A percentile compares a stretch with the other conserved stretches of the same genome.
These are phyloP conservation scores for Anethum foeniculum DNA, from an alignment of 140 eudicot species.

Conservation along the genomic window DNA sequence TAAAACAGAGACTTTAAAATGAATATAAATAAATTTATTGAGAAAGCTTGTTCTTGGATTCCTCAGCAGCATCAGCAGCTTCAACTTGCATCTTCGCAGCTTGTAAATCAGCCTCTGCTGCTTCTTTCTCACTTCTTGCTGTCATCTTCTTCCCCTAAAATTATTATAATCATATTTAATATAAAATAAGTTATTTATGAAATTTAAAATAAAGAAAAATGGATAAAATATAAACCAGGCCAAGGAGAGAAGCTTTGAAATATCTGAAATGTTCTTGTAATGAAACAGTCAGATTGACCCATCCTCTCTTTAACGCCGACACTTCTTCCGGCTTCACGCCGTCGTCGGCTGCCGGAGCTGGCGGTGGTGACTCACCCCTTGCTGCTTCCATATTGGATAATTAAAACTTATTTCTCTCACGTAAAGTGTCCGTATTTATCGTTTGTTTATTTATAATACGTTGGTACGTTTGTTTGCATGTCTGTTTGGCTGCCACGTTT, in stretches of 20 bases:
- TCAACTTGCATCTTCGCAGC: slow-evolving; percentile 31
- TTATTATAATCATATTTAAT: no score
- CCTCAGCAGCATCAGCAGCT: slow-evolving; percentile 36
- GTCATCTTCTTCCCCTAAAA: slow-evolving; percentile 16
- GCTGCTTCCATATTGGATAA: background rate
- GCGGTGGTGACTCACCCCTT: background rate
- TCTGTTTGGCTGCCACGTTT: background rate
- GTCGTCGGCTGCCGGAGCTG: slow-evolving; percentile 1
- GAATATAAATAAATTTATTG: background rate
- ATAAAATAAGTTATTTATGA: no score
- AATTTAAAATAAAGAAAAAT: background rate
- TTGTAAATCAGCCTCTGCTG: slow-evolving; percentile 30
- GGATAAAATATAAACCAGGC: background rate
- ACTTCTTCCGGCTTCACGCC: background rate
- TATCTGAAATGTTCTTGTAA: background rate
- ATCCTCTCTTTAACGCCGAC: background rate
- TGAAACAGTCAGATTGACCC: background rate
- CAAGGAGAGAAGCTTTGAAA: background rate
- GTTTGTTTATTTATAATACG: background rate
- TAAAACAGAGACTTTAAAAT: background rate
- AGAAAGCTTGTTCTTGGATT: slow-evolving; percentile 9
- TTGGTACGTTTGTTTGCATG: background rate
- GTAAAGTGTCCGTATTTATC: background rate
- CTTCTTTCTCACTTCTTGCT: slow-evolving; percentile 34
- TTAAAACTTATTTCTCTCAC: background rate